phyloP scores from a whole-genome alignment of 2,329 filamentous ascomycete species.

The Hirsutella minnesotensis region DNA sequence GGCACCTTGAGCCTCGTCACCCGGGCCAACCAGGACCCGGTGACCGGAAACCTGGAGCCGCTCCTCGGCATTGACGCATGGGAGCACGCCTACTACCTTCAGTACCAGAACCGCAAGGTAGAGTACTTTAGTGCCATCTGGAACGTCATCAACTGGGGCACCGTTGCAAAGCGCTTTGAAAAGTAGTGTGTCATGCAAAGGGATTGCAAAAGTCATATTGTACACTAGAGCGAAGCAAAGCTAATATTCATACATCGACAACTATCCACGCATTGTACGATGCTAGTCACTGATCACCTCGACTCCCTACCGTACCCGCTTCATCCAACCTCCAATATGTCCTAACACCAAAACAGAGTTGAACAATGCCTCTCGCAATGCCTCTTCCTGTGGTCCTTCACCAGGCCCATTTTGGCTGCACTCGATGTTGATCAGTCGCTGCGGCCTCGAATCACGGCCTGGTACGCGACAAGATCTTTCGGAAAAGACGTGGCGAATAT shows the following conservation, averaged over 20 bases:
- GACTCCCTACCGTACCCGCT: no score
- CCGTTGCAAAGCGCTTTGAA: conserved; percentile 65
- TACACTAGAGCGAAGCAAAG: no score
- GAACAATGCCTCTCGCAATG: no score
- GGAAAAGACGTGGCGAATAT: conserved; percentile 14
- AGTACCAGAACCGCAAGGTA: conserved; percentile 94
- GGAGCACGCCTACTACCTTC: conserved; percentile 93
- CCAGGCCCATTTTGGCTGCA: no score
- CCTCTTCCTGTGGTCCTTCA: no score
- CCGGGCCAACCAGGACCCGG: conserved; percentile 79
- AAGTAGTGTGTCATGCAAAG: conserved; percentile 19
- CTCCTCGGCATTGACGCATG: conserved; percentile 86
- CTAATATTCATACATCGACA: no score
- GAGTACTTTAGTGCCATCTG: conserved; percentile 91
- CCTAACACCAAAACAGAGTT: no score
- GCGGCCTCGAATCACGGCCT: conserved; percentile 14
- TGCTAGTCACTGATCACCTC: neutral
- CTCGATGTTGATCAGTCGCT: neutral
- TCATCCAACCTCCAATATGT: no score
- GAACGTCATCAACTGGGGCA: conserved; percentile 95
- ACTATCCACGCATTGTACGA: neutral
- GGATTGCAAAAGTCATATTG: no score
- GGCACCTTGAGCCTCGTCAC: conserved; percentile 54
- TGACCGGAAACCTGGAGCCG: conserved; percentile 71
- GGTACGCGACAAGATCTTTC: conserved; percentile 17